Evolutionary conservation across 1,284 basidiomycete genomes (phyloP), one percentile per base, ranked within the genome.

Genomic region (Grifola frondosa): DNA sequence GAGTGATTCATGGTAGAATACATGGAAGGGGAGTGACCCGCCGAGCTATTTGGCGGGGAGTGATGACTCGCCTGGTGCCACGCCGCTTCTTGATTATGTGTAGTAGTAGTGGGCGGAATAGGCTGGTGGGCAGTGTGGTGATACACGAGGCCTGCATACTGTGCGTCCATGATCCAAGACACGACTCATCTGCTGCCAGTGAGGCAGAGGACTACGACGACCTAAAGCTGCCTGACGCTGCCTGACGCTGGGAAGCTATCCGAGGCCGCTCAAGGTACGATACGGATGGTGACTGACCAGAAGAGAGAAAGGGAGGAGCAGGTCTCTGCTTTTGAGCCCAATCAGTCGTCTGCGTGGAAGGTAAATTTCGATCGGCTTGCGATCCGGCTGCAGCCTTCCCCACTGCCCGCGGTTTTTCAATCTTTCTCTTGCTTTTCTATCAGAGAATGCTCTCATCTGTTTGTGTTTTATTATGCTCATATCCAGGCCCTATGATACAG

Each of bases 1-100:
- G 61, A 38, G 25, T 57, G 62, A 42, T 50, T 50, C 52, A 66
- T 58, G 44, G 58, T 47, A 40, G 62, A 47, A 43, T 68, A 68
- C 42, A 71, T 62, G 19, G 57, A 56, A n/a, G 68, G 58, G n/a
- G 51, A 40, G 37, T 59, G 54, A 17, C 42, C 44, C 30, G 47
- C 39, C 6, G 59, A 52, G 49, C 52, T 15, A 46, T 44, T 50
- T 17, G 59, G 46, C 25, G 49, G 48, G 15, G 56, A 52, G n/a
- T 53, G 48, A 21, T 54, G 49, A 37, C 38, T 25, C 13, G 47
- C 25, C 26, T 52, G n/a, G n/a, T n/a, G 50, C 59, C 57, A 61
- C 41, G 55, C 30, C 55, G 57, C 57, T 44, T 52, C 36, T 44
- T 49, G 55, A 28, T 49, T 42, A 30, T 33, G 48, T n/a, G 23